A percentile compares a stretch with the other conserved stretches of the same genome.
Conservation (phyloP, 2,329 filamentous ascomycete species). For the Exophiala dermatitidis region DNA sequence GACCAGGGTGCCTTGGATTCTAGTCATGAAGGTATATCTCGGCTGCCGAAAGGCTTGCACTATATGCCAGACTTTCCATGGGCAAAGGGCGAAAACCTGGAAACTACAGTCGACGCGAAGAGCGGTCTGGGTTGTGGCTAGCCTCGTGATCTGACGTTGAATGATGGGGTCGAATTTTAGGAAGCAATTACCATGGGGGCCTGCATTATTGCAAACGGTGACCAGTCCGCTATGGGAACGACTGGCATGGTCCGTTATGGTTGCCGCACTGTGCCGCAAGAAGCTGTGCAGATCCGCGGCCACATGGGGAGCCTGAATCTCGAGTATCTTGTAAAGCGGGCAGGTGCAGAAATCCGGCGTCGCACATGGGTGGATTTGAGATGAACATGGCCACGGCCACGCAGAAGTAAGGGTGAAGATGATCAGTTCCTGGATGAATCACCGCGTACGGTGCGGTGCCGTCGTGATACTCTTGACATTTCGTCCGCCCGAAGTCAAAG, state of each 20-base stretch:
- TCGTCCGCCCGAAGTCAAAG: not conserved
- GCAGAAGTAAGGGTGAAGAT: not conserved
- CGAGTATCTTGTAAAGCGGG: conserved; percentile 4
- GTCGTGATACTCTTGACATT: conserved; percentile 1
- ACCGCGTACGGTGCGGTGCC: too few species aligned
- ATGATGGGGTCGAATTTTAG: not conserved
- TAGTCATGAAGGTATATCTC: not conserved
- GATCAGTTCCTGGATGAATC: too few species aligned
- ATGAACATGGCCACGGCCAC: not conserved
- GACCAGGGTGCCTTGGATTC: not conserved
- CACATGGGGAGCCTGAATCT: conserved; percentile 3
- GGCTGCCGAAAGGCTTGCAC: not conserved
- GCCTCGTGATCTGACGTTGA: not conserved
- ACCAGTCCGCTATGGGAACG: not conserved
- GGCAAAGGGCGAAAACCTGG: not conserved
- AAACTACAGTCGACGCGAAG: not conserved
- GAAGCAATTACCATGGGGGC: not conserved
- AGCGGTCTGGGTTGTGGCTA: not conserved
- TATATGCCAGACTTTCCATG: not conserved
- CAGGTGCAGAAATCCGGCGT: conserved; percentile 1
- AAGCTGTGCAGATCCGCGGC: not conserved
- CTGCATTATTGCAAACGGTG: not conserved
- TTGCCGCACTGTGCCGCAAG: not conserved
- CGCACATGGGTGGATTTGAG: conserved; percentile 4
- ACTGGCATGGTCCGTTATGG: not conserved